Base-by-base conservation (phyloP, 75 land plant genomes). In the Picea sitchensis region DNA sequence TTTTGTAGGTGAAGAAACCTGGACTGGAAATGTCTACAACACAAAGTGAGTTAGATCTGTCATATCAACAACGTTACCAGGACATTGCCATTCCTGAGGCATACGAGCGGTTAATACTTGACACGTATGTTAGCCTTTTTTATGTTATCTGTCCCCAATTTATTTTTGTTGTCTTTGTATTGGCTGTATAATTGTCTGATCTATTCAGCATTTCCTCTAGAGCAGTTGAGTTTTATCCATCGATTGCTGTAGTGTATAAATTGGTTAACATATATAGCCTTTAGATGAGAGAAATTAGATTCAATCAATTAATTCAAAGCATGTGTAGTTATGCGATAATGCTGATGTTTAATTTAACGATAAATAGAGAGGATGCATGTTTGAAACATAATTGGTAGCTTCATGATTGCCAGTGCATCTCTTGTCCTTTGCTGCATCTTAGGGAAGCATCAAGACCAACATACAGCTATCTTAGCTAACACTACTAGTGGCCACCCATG, bases 31-130 rank as follows among this genome's bases (percentile, higher is more conserved):
- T 96, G 99, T 85, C 87, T 41, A 90, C 99, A 3, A 89, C 87
- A 75, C 95, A 92, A 80, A 96, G 99, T 83, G 99, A 96, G 81
- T 82, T 96, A 61, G 99, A 96, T 86, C 87, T 96, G 80, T 96
- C 99, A 75, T 96, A 96, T 69, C n/a, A 76, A 15, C 93, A 87
- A 74, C 92, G 99, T 11, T 96, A 96, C 79, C 92, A 94, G 80
- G 98, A 82, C 51, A 76, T 90, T 68, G 79, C 81, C 76, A 96
- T 96, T 77, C 99, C 98, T 12, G 99, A 96, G 80, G 99, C 99
- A 78, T 96, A 96, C 83, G 99, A 96, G 79, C 92, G 99, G 23
- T 86, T 96, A 34, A 89, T 96, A 62, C 87, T 96, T 47, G 98
- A 96, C 78, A 96, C 99, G 98, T 91, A 89, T 71, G 90, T 44